Conservation (phyloP, 441 rosid species). For the Euphorbia celastroides region DNA sequence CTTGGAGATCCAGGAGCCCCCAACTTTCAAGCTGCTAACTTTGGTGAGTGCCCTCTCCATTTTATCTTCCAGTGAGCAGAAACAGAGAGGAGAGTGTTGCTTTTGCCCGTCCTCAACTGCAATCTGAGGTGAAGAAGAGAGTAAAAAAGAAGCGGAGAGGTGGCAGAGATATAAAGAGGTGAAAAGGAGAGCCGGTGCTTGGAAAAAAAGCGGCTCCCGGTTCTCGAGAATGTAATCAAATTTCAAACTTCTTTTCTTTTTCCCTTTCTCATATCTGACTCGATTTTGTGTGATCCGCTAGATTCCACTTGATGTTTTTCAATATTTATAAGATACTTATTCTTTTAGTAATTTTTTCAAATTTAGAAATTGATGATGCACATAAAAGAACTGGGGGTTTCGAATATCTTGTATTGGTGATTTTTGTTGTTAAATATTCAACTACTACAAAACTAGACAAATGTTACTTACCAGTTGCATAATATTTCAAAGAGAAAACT, state of each 20-base stretch:
- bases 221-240: neutral
- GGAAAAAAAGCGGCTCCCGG: constrained; percentile 19
- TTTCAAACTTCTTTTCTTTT: neutral
- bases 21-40: constrained; percentile 66
- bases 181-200: constrained; percentile 2
- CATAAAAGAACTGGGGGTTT: too few relatives aligned
- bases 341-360: too few relatives aligned
- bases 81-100: neutral
- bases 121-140: neutral
- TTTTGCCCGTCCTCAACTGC: too few relatives aligned
- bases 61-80: neutral
- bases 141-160: neutral
- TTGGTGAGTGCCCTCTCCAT: constrained; percentile 91
- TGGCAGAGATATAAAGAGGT: constrained; percentile 6
- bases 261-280: neutral
- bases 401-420: too few relatives aligned
- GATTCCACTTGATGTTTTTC: too few relatives aligned
- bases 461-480: too few relatives aligned
- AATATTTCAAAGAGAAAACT: too few relatives aligned
- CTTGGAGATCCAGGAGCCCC: constrained; percentile 78
- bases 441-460: too few relatives aligned
- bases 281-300: constrained; percentile 6
- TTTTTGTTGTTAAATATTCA: too few relatives aligned
- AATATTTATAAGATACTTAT: neutral
- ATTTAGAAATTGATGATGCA: too few relatives aligned